Percentiles rank a stretch among this genome's conserved stretches.
Evolutionary conservation across 768 basidiomycete genomes (phyloP).

Genomic region (Termitomyces sp.): DNA sequence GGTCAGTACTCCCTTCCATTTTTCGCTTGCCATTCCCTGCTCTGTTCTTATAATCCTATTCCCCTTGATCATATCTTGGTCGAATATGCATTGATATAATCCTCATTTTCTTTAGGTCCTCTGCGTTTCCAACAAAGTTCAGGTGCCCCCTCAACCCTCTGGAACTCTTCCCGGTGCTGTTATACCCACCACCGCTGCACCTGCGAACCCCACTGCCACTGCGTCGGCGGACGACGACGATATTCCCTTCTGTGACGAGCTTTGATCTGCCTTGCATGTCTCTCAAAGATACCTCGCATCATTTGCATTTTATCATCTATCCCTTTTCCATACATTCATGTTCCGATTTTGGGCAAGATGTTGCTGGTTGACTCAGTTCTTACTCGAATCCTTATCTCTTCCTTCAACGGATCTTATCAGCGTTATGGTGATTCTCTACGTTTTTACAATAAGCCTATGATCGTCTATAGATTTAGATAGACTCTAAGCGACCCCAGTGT

Average conservation of each 20-base stretch:
- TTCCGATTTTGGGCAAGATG: conserved; percentile 6
- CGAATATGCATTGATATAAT: background rate
- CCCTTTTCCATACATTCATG: background rate
- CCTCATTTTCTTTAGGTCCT: conserved; percentile 33
- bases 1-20: conserved; percentile 34
- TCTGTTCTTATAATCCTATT: background rate
- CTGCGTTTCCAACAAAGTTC: conserved; percentile 37
- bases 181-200: conserved; percentile 27
- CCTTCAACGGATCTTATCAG: background rate
- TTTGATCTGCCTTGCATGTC: conserved; percentile 18
- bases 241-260: conserved; percentile 50
- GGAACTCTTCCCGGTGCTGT: conserved; percentile 17
- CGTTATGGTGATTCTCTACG: background rate
- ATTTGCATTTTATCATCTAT: background rate
- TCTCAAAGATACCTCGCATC: conserved; percentile 9
- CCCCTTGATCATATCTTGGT: background rate
- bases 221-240: conserved; percentile 27
- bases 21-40: too few relatives aligned
- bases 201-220: conserved; percentile 18
- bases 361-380: conserved; percentile 17
- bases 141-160: conserved; percentile 37
- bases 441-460: background rate
- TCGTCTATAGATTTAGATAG: conserved; percentile 7
- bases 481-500: conserved; percentile 2
- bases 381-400: background rate